Evolutionary conservation across 768 basidiomycete genomes (phyloP), one percentile per base, ranked within the genome.

Genomic region (Amanita pseudoporphyria): DNA sequence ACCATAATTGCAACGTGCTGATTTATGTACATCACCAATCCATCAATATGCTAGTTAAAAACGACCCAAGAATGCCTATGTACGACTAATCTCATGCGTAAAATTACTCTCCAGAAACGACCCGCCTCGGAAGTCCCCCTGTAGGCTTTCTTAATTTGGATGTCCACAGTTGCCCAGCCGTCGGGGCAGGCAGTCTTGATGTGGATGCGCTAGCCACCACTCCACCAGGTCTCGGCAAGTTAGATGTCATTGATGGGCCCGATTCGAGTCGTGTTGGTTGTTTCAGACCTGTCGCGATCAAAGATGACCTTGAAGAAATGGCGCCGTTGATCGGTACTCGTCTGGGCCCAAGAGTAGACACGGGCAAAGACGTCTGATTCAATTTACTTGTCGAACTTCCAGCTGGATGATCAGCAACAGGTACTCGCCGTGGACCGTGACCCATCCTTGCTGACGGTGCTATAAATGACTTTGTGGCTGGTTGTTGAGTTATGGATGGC

Each of bases 391-490:
- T 38, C 21, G 39, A 19, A 2, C 21, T 38, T 52, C 30, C 47
- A 28, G 16, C 54, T 51, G 28, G 32, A 16, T 45, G 45, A 12
- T 58, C 56, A 39, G 51, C 38, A 32, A 64, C 55, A 7, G 62
- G 60, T 47, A 72, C 60, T 24, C 73, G 65, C 47, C 67, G 63
- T 33, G 71, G 68, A 13, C 71, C 71, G 44, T 56, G 54, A 12
- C 45, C 54, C 24, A 52, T 22, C 12, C 28, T 58, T 38, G 55
- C 37, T 30, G 46, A 14, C 13, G 45, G 6, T 18, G 12, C 22
- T n/a, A 33, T 14, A 12, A 24, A 19, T 13, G 26, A 22, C 19
- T 45, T 52, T 6, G 44, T 12, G 18, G 43, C 16, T 1, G 43
- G 19, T 22, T 12, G 19, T 31, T 9, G 13, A 19, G 12, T 19